Evolutionary conservation across 225 moss, liverwort and hornwort species (phyloP).

Genomic region (Physcomitrium patens): DNA sequence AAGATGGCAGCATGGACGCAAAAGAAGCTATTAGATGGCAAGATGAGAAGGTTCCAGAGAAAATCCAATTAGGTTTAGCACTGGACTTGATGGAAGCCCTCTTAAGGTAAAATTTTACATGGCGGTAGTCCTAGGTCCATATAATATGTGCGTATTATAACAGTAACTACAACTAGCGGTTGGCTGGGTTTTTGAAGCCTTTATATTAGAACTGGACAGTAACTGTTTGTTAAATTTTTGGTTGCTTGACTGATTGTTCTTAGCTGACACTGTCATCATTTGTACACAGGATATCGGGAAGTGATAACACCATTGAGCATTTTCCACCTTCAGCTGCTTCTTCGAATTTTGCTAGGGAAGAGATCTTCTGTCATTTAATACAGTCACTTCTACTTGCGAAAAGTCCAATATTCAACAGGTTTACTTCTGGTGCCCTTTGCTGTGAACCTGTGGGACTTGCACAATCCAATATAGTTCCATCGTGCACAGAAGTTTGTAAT

Average conservation of each 20-base stretch:
- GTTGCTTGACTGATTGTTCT: slow-evolving; percentile 11
- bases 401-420: slow-evolving; percentile 93
- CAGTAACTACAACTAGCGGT: neutral
- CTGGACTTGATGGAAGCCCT: slow-evolving; percentile 94
- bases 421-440: neutral
- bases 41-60: slow-evolving; percentile 94
- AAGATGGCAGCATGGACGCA: slow-evolving; percentile 96
- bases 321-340: slow-evolving; percentile 92
- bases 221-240: neutral
- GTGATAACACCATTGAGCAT: slow-evolving; percentile 68
- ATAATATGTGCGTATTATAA: neutral
- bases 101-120: slow-evolving; percentile 57
- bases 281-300: slow-evolving; percentile 74
- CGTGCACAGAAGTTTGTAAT: neutral
- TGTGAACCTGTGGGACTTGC: neutral
- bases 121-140: slow-evolving; percentile 11
- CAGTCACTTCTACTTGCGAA: slow-evolving; percentile 94
- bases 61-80: slow-evolving; percentile 87
- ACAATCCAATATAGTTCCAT: neutral
- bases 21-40: slow-evolving; percentile 99
- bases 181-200: slow-evolving; percentile 3
- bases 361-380: slow-evolving; percentile 94
- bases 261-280: slow-evolving; percentile 15
- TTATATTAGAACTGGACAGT: neutral
- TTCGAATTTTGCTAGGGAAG: slow-evolving; percentile 89